phyloP scores from a whole-genome alignment of 2,329 filamentous ascomycete species.

The Talaromyces verruculosus region DNA sequence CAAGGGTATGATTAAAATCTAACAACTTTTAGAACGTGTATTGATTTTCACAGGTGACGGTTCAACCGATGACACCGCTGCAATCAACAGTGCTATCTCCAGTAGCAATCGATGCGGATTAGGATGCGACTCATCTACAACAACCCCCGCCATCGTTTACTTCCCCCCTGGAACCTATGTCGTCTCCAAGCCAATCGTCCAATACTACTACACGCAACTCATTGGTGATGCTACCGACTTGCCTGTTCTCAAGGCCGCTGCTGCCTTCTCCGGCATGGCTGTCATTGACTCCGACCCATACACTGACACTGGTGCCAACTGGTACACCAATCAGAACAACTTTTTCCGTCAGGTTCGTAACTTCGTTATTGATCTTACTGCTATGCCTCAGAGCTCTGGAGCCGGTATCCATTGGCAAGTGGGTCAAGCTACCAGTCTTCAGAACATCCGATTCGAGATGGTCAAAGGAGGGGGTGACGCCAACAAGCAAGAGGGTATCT shows the following conservation, averaged over 20 bases:
- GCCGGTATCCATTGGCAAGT: conserved; percentile 84
- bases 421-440: conserved; percentile 75
- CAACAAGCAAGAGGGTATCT: conserved; percentile 74
- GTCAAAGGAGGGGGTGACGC: conserved; percentile 60
- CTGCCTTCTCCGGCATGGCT: conserved; percentile 77
- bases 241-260: conserved; percentile 72
- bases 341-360: conserved; percentile 83
- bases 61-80: conserved; percentile 76
- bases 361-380: conserved; percentile 74
- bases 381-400: conserved; percentile 59
- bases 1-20: conserved; percentile 55
- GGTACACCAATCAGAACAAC: conserved; percentile 78
- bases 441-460: conserved; percentile 83
- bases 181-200: conserved; percentile 74
- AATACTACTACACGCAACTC: conserved; percentile 92
- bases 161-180: conserved; percentile 86
- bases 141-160: conserved; percentile 83
- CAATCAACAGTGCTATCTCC: conserved; percentile 81
- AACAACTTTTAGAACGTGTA: background rate
- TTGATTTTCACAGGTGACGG: conserved; percentile 56
- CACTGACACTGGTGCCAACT: conserved; percentile 64
- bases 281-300: conserved; percentile 90
- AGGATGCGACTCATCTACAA: conserved; percentile 79
- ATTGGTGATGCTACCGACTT: conserved; percentile 73
- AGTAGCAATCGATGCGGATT: conserved; percentile 76